Conservation (phyloP, 1,284 basidiomycete species). For the Acaromyces ingoldii region DNA sequence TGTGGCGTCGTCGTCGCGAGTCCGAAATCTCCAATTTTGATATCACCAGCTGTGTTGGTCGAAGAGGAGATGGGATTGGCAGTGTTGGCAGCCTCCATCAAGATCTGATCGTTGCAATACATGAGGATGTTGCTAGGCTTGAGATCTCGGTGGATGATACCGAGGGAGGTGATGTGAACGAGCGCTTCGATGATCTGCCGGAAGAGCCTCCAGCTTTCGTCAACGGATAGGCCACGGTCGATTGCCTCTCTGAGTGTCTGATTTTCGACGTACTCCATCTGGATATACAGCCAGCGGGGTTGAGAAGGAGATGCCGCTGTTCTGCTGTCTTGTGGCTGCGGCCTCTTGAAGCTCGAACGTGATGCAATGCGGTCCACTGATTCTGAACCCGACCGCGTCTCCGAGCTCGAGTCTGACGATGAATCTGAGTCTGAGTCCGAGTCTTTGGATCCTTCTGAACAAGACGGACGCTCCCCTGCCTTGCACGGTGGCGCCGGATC, state of each 20-base stretch:
- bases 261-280: conserved; percentile 63
- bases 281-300: conserved; percentile 65
- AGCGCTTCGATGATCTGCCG: conserved; percentile 82
- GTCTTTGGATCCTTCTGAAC: background rate
- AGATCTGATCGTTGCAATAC: conserved; percentile 13
- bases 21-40: conserved; percentile 93
- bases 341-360: background rate
- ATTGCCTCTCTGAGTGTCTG: conserved; percentile 47
- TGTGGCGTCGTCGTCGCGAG: conserved; percentile 57
- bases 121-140: conserved; percentile 54
- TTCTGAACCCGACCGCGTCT: too few relatives aligned
- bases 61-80: background rate
- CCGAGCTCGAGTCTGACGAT: too few relatives aligned
- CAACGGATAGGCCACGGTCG: conserved; percentile 41
- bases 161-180: conserved; percentile 74
- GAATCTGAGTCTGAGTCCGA: conserved; percentile 11
- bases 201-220: conserved; percentile 83
- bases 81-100: too few relatives aligned
- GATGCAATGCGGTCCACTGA: too few relatives aligned
- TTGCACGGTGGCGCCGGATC: too few relatives aligned
- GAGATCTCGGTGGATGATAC: conserved; percentile 89
- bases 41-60: conserved; percentile 62
- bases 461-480: background rate
- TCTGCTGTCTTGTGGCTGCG: background rate
- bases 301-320: background rate